A percentile compares a stretch with the other conserved stretches of the same genome.
These are phyloP conservation scores for Malassezia sp. DNA, from an alignment of 1,284 basidiomycete genomes.

Conservation along the genomic window DNA sequence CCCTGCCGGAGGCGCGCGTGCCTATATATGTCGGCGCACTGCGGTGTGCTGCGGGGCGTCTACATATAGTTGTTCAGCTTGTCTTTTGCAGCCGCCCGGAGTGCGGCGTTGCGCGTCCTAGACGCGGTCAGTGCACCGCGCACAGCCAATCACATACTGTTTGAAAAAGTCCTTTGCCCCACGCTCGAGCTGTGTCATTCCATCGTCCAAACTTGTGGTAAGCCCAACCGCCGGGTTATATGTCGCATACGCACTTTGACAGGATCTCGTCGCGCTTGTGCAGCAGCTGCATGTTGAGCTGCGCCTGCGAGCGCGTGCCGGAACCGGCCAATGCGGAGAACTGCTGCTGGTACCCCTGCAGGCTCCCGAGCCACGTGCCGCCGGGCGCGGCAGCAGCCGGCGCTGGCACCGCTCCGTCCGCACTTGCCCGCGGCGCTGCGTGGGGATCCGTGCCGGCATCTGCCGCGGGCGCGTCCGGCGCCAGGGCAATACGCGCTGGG, in stretches of 20 bases:
- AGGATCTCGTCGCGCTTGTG: constrained; percentile 17
- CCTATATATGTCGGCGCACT: too few species aligned
- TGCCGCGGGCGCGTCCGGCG: background rate
- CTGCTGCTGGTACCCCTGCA: constrained; percentile 5
- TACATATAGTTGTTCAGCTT: constrained; percentile 23
- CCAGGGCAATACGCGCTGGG: constrained; percentile 7
- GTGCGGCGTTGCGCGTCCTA: constrained; percentile 31
- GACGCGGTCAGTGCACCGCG: background rate
- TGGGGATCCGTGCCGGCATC: too few species aligned
- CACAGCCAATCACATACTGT: constrained; percentile 7
- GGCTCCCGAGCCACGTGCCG: constrained; percentile 1
- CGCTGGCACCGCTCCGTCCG: too few species aligned
- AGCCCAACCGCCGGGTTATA: background rate
- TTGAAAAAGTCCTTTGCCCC: constrained; percentile 32
- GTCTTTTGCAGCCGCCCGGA: constrained; percentile 31
- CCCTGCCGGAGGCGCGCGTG: too few species aligned
- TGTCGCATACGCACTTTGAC: background rate
- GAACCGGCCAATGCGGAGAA: background rate
- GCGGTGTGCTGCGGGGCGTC: too few species aligned
- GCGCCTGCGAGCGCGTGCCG: constrained; percentile 9
- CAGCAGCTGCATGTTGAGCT: constrained; percentile 15
- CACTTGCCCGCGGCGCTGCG: too few species aligned
- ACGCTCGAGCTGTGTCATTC: constrained; percentile 25
- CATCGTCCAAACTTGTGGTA: constrained; percentile 22
- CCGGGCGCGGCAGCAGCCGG: background rate